Percentiles rank a stretch among this genome's conserved stretches.
Evolutionary conservation across 148 eudicot species (phyloP).

Genomic region (Persicaria tinctoria): DNA sequence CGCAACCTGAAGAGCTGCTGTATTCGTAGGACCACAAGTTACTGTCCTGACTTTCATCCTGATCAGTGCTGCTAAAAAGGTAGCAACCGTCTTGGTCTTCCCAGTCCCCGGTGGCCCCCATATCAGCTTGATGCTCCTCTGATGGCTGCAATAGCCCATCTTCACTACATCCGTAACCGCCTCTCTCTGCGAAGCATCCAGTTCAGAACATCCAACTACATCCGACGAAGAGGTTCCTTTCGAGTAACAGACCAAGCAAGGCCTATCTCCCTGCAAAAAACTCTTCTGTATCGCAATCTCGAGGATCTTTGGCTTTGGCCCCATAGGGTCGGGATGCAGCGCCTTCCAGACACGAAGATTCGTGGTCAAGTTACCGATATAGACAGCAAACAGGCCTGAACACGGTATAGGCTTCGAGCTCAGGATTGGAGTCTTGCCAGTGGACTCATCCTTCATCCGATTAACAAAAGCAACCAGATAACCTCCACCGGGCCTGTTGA

Average conservation of each 20-base stretch:
- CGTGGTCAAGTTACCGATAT: slow-evolving; percentile 26
- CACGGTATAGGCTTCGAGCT: neutral
- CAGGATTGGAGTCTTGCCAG: neutral
- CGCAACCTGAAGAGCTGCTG: slow-evolving; percentile 35
- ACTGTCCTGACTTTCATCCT: slow-evolving; percentile 21
- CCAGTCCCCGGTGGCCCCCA: slow-evolving; percentile 78
- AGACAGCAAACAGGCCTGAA: slow-evolving; percentile 17
- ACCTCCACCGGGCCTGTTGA: no score
- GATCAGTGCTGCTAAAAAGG: no score
- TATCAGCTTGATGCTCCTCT: slow-evolving; percentile 34
- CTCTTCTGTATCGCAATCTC: slow-evolving; percentile 12
- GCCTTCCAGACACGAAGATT: slow-evolving; percentile 31
- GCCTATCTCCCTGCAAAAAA: neutral
- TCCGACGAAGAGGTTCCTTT: neutral
- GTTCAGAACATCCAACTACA: neutral
- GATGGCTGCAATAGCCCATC: slow-evolving; percentile 29
- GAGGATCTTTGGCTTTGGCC: slow-evolving; percentile 13
- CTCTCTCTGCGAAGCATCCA: slow-evolving; percentile 29
- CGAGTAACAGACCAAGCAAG: slow-evolving; percentile 11
- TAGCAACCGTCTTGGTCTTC: slow-evolving; percentile 21
- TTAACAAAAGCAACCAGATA: no score
- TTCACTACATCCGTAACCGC: slow-evolving; percentile 34
- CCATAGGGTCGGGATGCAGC: slow-evolving; percentile 10
- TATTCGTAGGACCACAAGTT: slow-evolving; percentile 55
- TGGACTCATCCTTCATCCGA: no score